Evolutionary conservation across 495 filamentous ascomycete species (phyloP).

Genomic region (Entonaema liquescens): DNA sequence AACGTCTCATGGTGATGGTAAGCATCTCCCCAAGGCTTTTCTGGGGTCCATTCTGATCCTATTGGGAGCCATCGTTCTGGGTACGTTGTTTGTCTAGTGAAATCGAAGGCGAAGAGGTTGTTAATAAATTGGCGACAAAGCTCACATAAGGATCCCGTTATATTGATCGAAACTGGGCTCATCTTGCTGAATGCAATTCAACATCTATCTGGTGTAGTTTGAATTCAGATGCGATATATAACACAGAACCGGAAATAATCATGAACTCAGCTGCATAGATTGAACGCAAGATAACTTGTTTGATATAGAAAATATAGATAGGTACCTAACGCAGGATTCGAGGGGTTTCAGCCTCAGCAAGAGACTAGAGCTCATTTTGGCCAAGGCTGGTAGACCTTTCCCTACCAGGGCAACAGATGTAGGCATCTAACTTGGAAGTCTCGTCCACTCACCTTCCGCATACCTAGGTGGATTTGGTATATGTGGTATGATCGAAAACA

Average conservation of each 20-base stretch:
- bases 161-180: not conserved
- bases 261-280: not conserved
- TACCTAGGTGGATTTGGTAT: not conserved
- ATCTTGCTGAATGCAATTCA: constrained; percentile 1
- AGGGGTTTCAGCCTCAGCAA: not conserved
- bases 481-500: not conserved
- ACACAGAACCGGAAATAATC: not conserved
- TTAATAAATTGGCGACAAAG: constrained; percentile 29
- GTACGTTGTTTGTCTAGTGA: constrained; percentile 11
- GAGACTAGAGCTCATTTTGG: not conserved
- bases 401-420: not conserved
- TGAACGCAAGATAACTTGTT: not conserved
- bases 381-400: not conserved
- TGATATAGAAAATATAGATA: not conserved
- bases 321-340: not conserved
- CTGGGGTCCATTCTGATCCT: constrained; percentile 1
- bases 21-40: not conserved
- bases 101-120: constrained; percentile 26
- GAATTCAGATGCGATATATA: not conserved
- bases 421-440: not conserved
- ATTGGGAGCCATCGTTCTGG: constrained; percentile 13
- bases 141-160: constrained; percentile 23
- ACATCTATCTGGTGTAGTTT: not conserved
- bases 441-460: not conserved
- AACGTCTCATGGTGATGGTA: constrained; percentile 29